Evolutionary conservation across 2,329 filamentous ascomycete genomes (phyloP).

Genomic region (Blumeriella jaapii): DNA sequence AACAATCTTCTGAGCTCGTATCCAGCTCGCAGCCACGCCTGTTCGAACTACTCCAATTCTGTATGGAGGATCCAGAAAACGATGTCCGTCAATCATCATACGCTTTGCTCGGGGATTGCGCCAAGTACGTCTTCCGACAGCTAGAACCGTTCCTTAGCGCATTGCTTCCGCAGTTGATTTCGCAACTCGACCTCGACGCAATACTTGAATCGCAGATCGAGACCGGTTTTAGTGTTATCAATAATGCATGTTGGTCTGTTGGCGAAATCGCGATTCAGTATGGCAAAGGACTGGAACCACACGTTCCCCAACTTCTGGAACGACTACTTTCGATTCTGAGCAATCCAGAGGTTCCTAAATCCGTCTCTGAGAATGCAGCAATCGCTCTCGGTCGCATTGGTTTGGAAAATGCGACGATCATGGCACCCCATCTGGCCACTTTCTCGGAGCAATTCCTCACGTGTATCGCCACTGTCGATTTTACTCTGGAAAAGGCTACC

Average conservation of each 20-base stretch:
- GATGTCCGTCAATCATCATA: constrained; percentile 96
- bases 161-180: constrained; percentile 71
- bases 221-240: constrained; percentile 80
- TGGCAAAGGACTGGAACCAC: constrained; percentile 63
- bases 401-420: constrained; percentile 59
- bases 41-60: constrained; percentile 82
- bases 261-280: constrained; percentile 84
- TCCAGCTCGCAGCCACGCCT: constrained; percentile 66
- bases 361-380: constrained; percentile 85
- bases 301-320: constrained; percentile 64
- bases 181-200: constrained; percentile 73
- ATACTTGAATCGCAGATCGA: constrained; percentile 72
- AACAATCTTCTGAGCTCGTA: constrained; percentile 67
- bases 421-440: constrained; percentile 67
- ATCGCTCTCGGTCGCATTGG: constrained; percentile 86
- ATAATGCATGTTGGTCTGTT: constrained; percentile 95
- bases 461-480: constrained; percentile 72
- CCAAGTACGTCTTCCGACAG: constrained; percentile 80
- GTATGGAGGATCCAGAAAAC: constrained; percentile 82
- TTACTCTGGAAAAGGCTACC: constrained; percentile 87
- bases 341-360: constrained; percentile 74
- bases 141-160: constrained; percentile 61
- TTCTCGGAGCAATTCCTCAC: constrained; percentile 76
- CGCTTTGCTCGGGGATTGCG: constrained; percentile 85
- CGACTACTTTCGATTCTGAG: constrained; percentile 73